Base-by-base conservation (phyloP, 768 basidiomycete genomes). In the Pleurotus pulmonarius region DNA sequence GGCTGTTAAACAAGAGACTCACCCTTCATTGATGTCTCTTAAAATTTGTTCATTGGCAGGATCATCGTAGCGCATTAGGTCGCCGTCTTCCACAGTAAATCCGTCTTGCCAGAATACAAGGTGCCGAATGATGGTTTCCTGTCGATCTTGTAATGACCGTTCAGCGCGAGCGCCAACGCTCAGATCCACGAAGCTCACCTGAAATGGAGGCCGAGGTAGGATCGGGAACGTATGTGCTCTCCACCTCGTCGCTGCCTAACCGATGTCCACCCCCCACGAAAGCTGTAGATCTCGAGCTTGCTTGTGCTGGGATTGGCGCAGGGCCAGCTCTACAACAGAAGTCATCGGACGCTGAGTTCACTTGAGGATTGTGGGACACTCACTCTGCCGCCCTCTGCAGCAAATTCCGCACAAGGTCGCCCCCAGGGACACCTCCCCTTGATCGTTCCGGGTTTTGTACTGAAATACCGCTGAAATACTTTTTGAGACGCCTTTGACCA, bases 101-200 rank as follows among this genome's bases (percentile, higher is more conserved):
- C 97, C 97, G 58, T 98, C 82, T 40, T 86, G 80, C 96, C 96
- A 98, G 73, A 98, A 91, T 0, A 88, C 94, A 43, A 98, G 74
- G 55, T 82, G 79, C 7, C 96, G 85, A 47, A 86, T 81, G 0
- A 78, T 87, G 3, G 81, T 77, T 49, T 85, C 81, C 56, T 80
- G 79, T 58, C 79, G 41, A 44, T 44, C 41, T 44, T n/a, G 6
- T 6, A 16, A 44, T n/a, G 15, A n/a, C 6, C 41, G 15, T 34
- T 34, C 29, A 34, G 11, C 29, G 9, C 8, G 9, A 2, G 29
- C 9, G 29, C 29, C 9, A 11, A 11, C 9, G 29, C 3, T 34
- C 29, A 22, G 9, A 20, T 40, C 11, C 15, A 24, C 53, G 39
- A 26, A 20, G 61, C 63, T 20, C 47, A 69, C 70, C 67, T 64